Evolutionary conservation across 2,329 filamentous ascomycete genomes (phyloP).

Genomic region (Camillea tinctor): DNA sequence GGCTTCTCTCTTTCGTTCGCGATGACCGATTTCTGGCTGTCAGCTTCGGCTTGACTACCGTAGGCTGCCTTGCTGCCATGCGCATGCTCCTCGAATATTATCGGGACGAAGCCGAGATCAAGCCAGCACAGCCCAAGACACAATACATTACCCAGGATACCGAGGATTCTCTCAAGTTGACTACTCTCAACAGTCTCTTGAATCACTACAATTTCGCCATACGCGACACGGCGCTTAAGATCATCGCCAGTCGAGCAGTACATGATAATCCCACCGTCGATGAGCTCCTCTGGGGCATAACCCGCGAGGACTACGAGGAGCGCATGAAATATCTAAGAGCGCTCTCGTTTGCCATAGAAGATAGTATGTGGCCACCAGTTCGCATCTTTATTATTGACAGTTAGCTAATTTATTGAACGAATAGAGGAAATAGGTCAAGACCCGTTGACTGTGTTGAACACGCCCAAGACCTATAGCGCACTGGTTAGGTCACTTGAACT

Average conservation of each 20-base stretch:
- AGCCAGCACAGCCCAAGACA: constrained; percentile 61
- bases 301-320: constrained; percentile 56
- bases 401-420: constrained; percentile 32
- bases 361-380: constrained; percentile 35
- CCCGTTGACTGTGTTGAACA: constrained; percentile 49
- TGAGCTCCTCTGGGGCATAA: constrained; percentile 57
- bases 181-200: constrained; percentile 66
- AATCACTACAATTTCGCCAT: constrained; percentile 72
- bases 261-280: constrained; percentile 56
- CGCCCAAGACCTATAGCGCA: constrained; percentile 51
- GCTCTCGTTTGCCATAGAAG: constrained; percentile 54
- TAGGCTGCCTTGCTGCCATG: constrained; percentile 57
- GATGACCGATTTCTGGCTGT: constrained; percentile 56
- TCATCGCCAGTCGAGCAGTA: constrained; percentile 55
- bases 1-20: constrained; percentile 37
- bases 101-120: constrained; percentile 65
- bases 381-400: constrained; percentile 19
- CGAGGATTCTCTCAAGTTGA: constrained; percentile 66
- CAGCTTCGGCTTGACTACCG: constrained; percentile 56
- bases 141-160: constrained; percentile 74
- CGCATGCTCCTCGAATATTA: constrained; percentile 57
- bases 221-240: constrained; percentile 63
- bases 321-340: constrained; percentile 57
- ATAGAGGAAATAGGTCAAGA: constrained; percentile 32
- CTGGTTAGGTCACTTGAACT: constrained; percentile 61